These are phyloP conservation scores for Scleroderma citrinum DNA, from an alignment of 768 basidiomycete genomes.

Conservation along the genomic window DNA sequence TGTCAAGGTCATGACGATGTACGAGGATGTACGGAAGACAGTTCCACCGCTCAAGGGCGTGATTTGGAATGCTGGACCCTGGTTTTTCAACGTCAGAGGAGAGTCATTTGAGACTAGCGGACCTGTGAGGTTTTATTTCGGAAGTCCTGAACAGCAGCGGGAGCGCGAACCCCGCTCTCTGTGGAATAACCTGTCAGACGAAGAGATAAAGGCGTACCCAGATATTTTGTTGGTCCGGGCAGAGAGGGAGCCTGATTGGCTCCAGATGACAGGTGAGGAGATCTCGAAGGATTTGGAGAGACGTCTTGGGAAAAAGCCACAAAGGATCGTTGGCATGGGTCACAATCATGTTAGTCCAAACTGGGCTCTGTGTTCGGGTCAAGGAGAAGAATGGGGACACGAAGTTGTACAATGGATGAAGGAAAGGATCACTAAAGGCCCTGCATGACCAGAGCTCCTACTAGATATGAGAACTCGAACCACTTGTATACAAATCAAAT, in stretches of 20 bases:
- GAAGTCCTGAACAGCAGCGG: constrained; percentile 37
- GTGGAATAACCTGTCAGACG: constrained; percentile 31
- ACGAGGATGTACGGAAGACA: constrained; percentile 32
- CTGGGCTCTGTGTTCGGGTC: constrained; percentile 44
- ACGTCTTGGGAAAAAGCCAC: constrained; percentile 27
- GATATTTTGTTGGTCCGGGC: constrained; percentile 42
- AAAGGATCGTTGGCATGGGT: constrained; percentile 36
- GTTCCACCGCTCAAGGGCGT: constrained; percentile 34
- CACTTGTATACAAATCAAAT: too few species aligned
- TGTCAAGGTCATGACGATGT: constrained; percentile 38
- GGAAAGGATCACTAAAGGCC: constrained; percentile 7
- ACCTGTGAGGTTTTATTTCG: constrained; percentile 24
- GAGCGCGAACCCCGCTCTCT: constrained; percentile 39
- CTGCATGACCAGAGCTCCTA: background rate
- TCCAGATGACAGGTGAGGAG: constrained; percentile 30
- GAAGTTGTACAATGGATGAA: constrained; percentile 36
- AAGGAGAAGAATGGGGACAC: constrained; percentile 59
- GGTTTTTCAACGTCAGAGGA: constrained; percentile 28
- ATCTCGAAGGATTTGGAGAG: constrained; percentile 37
- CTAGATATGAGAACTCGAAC: too few species aligned
- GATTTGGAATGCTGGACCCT: constrained; percentile 43
- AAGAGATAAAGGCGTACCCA: constrained; percentile 37
- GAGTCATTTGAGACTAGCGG: constrained; percentile 20
- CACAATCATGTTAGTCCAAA: constrained; percentile 63
- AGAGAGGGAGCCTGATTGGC: constrained; percentile 48